phyloP scores from a whole-genome alignment of 805 yeast species.

The Pichia manshurica region DNA sequence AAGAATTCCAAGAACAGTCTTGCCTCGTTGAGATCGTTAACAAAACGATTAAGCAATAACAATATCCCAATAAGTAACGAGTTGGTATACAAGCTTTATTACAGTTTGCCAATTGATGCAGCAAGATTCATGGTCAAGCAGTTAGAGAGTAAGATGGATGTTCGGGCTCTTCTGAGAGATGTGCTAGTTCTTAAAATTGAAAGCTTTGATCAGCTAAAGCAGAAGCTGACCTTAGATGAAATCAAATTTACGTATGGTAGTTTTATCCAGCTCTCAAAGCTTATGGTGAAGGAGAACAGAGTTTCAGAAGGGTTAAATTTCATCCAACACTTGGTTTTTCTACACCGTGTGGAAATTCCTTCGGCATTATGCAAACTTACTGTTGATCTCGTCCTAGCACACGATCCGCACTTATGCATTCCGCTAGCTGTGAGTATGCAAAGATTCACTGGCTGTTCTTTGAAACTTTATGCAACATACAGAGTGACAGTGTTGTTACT shows the following conservation, averaged over 20 bases:
- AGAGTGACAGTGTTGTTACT: neutral
- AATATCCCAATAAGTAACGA: conserved; percentile 1
- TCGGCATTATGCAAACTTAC: conserved; percentile 1
- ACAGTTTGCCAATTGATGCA: conserved; percentile 2
- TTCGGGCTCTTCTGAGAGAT: neutral
- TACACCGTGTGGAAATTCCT: conserved; percentile 5
- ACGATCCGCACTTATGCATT: conserved; percentile 7
- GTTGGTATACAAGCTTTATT: conserved; percentile 8
- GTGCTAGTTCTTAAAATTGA: neutral
- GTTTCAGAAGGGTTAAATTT: conserved; percentile 10
- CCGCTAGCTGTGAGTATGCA: conserved; percentile 10
- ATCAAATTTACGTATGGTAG: conserved; percentile 7
- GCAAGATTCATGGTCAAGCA: neutral
- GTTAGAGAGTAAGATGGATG: neutral
- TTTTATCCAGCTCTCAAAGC: conserved; percentile 4
- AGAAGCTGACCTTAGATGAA: neutral
- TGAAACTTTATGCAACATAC: neutral
- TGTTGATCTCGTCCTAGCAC: conserved; percentile 2
- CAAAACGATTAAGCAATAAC: neutral
- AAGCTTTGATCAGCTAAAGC: conserved; percentile 1
- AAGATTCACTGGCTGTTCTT: conserved; percentile 4
- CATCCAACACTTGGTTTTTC: neutral
- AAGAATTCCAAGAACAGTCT: conserved; percentile 7
- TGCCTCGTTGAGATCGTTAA: neutral
- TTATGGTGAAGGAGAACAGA: conserved; percentile 10